Conservation (phyloP, 768 basidiomycete species). For the Tylopilus sp. region DNA sequence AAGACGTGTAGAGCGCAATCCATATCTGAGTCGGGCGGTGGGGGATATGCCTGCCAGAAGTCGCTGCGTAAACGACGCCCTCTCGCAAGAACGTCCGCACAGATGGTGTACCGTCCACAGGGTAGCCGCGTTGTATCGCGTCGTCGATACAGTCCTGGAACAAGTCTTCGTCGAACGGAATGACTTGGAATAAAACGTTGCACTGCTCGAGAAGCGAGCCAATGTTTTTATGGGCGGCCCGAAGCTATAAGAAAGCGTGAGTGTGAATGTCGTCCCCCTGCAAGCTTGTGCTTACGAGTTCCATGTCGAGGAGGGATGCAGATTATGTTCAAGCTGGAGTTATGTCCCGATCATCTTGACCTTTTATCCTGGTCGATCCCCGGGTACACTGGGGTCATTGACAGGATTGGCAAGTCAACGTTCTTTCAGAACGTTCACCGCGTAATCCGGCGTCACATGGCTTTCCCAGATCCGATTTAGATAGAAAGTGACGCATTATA, state of each 20-base stretch:
- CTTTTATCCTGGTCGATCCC: not conserved
- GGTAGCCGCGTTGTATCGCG: slow-evolving; percentile 20
- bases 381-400: too few relatives aligned
- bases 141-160: slow-evolving; percentile 21
- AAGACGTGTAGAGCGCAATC: slow-evolving; percentile 33
- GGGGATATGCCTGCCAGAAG: slow-evolving; percentile 4
- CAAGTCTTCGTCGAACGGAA: slow-evolving; percentile 12
- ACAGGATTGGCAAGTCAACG: not conserved
- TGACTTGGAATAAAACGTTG: slow-evolving; percentile 10
- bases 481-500: not conserved
- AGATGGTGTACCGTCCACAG: slow-evolving; percentile 18
- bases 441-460: not conserved
- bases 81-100: slow-evolving; percentile 30
- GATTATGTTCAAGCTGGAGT: not conserved
- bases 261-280: not conserved
- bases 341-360: not conserved
- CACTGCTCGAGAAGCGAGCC: slow-evolving; percentile 16
- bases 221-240: slow-evolving; percentile 9
- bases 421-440: slow-evolving; percentile 4
- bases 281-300: slow-evolving; percentile 8
- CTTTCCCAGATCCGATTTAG: not conserved
- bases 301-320: not conserved
- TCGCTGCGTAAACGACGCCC: slow-evolving; percentile 20
- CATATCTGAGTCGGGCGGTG: slow-evolving; percentile 16
- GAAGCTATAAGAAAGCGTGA: slow-evolving; percentile 5